phyloP scores from a whole-genome alignment of 2,329 filamentous ascomycete genomes.

The Blastomyces silverae region DNA sequence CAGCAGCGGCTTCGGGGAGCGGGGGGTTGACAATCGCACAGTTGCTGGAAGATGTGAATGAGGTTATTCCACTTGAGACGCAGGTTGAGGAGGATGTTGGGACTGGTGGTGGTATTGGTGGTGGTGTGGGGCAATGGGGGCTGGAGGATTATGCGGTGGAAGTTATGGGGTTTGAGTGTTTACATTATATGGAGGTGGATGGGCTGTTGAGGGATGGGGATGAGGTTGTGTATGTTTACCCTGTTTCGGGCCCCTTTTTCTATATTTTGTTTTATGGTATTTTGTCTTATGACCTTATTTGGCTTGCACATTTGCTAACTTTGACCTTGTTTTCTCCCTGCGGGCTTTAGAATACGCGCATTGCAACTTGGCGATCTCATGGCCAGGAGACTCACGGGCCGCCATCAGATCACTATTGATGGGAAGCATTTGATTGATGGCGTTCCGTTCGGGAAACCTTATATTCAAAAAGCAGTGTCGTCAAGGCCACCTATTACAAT shows the following conservation, averaged over 20 bases:
- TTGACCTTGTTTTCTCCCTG: neutral
- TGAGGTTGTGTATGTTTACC: slow-evolving; percentile 70
- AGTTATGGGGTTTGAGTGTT: slow-evolving; percentile 73
- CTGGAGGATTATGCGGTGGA: slow-evolving; percentile 86
- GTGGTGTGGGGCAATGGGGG: slow-evolving; percentile 55
- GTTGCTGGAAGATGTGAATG: slow-evolving; percentile 71
- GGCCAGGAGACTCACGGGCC: slow-evolving; percentile 64
- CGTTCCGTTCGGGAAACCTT: slow-evolving; percentile 70
- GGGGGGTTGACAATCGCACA: slow-evolving; percentile 64
- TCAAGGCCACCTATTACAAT: slow-evolving; percentile 63
- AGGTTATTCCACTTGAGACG: slow-evolving; percentile 72
- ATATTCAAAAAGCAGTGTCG: slow-evolving; percentile 51
- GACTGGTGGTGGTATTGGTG: slow-evolving; percentile 18
- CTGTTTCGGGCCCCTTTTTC: slow-evolving; percentile 30
- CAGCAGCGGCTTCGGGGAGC: slow-evolving; percentile 28
- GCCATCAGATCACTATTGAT: slow-evolving; percentile 70
- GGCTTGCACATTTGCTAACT: slow-evolving; percentile 8
- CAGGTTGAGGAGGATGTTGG: slow-evolving; percentile 35
- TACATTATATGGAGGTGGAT: slow-evolving; percentile 72
- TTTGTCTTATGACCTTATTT: slow-evolving; percentile 10
- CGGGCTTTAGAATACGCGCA: slow-evolving; percentile 60
- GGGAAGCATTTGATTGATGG: slow-evolving; percentile 81
- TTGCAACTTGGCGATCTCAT: slow-evolving; percentile 68
- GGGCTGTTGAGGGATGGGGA: slow-evolving; percentile 74
- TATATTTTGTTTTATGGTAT: neutral